These are phyloP conservation scores for Fusarium avenaceum DNA, from an alignment of 2,329 filamentous ascomycete species.

Conservation along the genomic window DNA sequence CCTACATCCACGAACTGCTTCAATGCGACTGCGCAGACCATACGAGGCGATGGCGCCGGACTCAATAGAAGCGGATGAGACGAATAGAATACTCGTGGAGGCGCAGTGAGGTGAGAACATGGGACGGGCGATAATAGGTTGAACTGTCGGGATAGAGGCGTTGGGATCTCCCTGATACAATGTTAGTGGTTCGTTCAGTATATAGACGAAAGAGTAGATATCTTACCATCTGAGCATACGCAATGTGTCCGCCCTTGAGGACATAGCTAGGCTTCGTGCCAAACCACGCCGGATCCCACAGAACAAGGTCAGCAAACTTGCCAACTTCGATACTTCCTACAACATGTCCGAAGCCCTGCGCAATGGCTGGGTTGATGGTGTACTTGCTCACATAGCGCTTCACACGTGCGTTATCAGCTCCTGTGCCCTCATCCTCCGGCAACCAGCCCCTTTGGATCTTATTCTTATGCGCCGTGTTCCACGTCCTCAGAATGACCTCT, in stretches of 20 bases:
- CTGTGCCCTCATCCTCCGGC: slow-evolving; percentile 81
- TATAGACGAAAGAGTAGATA: neutral
- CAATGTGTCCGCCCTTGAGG: slow-evolving; percentile 89
- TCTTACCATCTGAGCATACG: slow-evolving; percentile 84
- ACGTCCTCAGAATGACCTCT: slow-evolving; percentile 91
- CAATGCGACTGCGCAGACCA: slow-evolving; percentile 81
- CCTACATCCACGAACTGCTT: slow-evolving; percentile 82
- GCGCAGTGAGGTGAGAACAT: slow-evolving; percentile 88
- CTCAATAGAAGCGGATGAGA: slow-evolving; percentile 78
- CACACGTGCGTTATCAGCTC: slow-evolving; percentile 90
- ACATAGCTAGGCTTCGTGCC: slow-evolving; percentile 86
- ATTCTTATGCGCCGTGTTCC: slow-evolving; percentile 98
- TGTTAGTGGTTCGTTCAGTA: slow-evolving; percentile 6
- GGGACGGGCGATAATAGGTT: slow-evolving; percentile 84
- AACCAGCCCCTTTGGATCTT: slow-evolving; percentile 85
- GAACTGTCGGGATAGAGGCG: slow-evolving; percentile 87
- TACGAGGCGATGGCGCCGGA: slow-evolving; percentile 78
- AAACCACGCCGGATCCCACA: slow-evolving; percentile 90
- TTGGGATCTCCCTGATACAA: slow-evolving; percentile 77
- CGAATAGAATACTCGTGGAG: slow-evolving; percentile 82
- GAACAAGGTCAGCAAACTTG: slow-evolving; percentile 88
- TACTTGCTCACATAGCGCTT: slow-evolving; percentile 97
- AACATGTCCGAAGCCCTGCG: slow-evolving; percentile 89
- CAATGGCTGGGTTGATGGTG: slow-evolving; percentile 92
- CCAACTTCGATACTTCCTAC: slow-evolving; percentile 90